Conservation (phyloP, 2,329 filamentous ascomycete species). For the Cordyceps militaris region DNA sequence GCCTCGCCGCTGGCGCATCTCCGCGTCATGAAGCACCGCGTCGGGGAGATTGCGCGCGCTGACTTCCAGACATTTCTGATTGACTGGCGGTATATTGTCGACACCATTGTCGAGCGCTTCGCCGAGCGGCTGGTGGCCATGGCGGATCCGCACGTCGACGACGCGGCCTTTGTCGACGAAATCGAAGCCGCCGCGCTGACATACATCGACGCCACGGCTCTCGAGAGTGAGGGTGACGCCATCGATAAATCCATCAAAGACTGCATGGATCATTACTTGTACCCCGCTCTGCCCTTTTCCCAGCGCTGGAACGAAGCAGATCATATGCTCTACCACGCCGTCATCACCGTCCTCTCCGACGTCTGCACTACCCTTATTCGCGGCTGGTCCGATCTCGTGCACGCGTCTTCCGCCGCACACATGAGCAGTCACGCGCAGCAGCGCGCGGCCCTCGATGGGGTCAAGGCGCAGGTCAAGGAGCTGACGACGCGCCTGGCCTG, state of each 20-base stretch:
- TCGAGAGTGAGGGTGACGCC: background rate
- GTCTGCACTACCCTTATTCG: background rate
- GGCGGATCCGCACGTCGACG: conserved; percentile 20
- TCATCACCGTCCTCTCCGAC: background rate
- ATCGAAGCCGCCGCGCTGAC: conserved; percentile 25
- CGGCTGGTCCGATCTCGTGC: background rate
- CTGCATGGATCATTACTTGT: background rate
- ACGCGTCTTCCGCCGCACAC: background rate
- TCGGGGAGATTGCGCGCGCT: conserved; percentile 31
- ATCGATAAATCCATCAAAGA: background rate
- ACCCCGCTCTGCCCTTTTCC: conserved; percentile 2
- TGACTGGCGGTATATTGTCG: conserved; percentile 60
- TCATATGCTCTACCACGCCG: conserved; percentile 2
- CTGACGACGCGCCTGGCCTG: conserved; percentile 48
- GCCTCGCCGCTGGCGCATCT: conserved; percentile 25
- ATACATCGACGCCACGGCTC: background rate
- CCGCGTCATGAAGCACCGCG: conserved; percentile 31
- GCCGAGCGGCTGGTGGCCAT: conserved; percentile 43
- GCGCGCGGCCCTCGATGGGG: background rate
- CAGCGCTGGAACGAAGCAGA: background rate
- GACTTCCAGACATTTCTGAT: conserved; percentile 23
- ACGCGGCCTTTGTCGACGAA: conserved; percentile 27
- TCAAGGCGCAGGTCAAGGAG: background rate
- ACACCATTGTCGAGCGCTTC: conserved; percentile 59
- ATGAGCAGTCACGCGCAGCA: background rate